phyloP scores from a whole-genome alignment of 2,329 filamentous ascomycete species.

The Fonsecaea pugnacius region DNA sequence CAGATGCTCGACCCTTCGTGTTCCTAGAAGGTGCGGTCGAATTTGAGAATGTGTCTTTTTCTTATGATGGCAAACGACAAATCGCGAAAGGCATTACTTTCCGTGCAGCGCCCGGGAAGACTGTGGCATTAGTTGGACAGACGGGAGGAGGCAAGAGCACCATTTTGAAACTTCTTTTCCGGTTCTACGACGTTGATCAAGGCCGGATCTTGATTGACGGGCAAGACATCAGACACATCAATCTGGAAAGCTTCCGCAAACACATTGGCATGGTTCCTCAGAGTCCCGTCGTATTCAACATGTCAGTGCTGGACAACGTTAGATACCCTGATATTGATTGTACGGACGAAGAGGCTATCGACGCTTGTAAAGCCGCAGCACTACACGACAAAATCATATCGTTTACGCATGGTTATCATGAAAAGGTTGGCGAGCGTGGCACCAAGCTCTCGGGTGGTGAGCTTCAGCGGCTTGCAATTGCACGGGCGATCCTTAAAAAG shows the following conservation, averaged over 20 bases:
- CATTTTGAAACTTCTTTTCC: conserved; percentile 59
- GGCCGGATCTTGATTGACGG: conserved; percentile 59
- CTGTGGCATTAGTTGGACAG: conserved; percentile 61
- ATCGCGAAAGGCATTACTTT: conserved; percentile 57
- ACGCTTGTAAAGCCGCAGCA: conserved; percentile 64
- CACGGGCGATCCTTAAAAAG: conserved; percentile 51
- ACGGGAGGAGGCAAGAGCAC: conserved; percentile 64
- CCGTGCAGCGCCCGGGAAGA: conserved; percentile 54
- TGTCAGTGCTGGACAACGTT: conserved; percentile 67
- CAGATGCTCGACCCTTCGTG: conserved; percentile 44
- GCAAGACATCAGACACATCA: conserved; percentile 63
- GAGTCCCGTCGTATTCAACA: conserved; percentile 67
- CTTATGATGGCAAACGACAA: conserved; percentile 56
- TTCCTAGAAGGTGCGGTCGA: conserved; percentile 52
- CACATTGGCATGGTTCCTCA: conserved; percentile 68
- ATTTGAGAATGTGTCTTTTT: conserved; percentile 57
- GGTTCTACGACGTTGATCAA: conserved; percentile 58
- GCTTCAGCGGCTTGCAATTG: conserved; percentile 56
- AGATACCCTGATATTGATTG: conserved; percentile 66
- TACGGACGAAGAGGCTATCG: conserved; percentile 63
- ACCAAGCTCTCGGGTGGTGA: conserved; percentile 58
- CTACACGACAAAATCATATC: conserved; percentile 67
- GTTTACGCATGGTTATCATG: conserved; percentile 60
- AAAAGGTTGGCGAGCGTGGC: conserved; percentile 55
- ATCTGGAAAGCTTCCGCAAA: conserved; percentile 61